Percentiles rank a stretch among this genome's conserved stretches.
Evolutionary conservation across 768 basidiomycete species (phyloP).

Genomic region (Lactarius tabidus): DNA sequence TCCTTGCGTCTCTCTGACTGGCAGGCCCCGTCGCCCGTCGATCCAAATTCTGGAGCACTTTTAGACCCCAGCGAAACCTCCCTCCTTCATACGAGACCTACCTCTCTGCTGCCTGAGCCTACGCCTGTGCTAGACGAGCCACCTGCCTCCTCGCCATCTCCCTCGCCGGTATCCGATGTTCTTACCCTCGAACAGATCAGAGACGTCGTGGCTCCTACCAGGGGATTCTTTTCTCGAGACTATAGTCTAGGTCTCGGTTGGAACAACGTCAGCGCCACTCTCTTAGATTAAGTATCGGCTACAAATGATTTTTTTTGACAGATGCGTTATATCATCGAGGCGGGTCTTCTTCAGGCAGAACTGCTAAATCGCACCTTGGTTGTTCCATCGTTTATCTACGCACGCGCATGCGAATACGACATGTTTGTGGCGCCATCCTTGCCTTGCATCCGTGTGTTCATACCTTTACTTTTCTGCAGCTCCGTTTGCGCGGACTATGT

Average conservation of each 20-base stretch:
- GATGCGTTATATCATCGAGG: slow-evolving; percentile 49
- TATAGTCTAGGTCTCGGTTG: slow-evolving; percentile 44
- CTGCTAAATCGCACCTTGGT: slow-evolving; percentile 43
- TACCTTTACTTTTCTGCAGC: slow-evolving; percentile 23
- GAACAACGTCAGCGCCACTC: slow-evolving; percentile 42
- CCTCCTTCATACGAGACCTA: background rate
- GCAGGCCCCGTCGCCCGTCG: background rate
- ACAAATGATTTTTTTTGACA: slow-evolving; percentile 24
- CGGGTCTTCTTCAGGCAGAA: slow-evolving; percentile 41
- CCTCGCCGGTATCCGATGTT: slow-evolving; percentile 11
- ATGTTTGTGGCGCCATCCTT: slow-evolving; percentile 28
- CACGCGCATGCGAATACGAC: slow-evolving; percentile 42
- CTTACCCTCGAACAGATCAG: slow-evolving; percentile 34
- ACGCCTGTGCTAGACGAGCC: background rate
- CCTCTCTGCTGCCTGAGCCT: background rate
- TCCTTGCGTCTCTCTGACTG: background rate
- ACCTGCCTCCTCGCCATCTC: background rate
- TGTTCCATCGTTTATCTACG: slow-evolving; percentile 44
- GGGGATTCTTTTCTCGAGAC: slow-evolving; percentile 44
- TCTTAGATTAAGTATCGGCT: background rate
- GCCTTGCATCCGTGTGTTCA: slow-evolving; percentile 11
- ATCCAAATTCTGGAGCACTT: slow-evolving; percentile 1
- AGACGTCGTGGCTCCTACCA: slow-evolving; percentile 36
- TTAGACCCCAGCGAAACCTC: background rate
- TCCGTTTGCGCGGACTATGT: slow-evolving; percentile 40